Conservation (phyloP, 1,139 yeast species). For the Diutina sp. region DNA sequence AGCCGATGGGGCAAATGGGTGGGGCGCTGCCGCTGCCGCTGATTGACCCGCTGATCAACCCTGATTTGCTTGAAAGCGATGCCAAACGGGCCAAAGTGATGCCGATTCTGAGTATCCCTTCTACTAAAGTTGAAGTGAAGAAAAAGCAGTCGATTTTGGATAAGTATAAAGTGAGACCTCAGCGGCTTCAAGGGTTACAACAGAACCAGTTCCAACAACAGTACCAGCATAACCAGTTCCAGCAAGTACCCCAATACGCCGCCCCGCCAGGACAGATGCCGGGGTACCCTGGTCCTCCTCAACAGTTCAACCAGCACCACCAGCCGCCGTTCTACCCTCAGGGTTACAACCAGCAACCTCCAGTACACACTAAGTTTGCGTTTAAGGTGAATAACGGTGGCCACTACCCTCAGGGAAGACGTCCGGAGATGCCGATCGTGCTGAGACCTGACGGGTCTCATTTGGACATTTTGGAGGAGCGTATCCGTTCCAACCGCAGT, state of each 20-base stretch:
- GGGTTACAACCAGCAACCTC: background rate
- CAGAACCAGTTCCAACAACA: constrained; percentile 12
- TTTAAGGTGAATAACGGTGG: background rate
- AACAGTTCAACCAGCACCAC: background rate
- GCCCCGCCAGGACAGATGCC: background rate
- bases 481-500: constrained; percentile 19
- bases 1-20: constrained; percentile 3
- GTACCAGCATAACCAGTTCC: background rate
- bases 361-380: background rate
- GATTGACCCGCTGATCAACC: constrained; percentile 10
- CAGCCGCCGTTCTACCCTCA: background rate
- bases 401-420: background rate
- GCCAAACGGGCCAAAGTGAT: constrained; percentile 4
- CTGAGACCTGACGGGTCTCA: constrained; percentile 17
- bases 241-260: background rate
- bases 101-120: constrained; percentile 8
- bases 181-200: constrained; percentile 6
- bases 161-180: constrained; percentile 24
- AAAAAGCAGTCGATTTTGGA: constrained; percentile 41
- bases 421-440: background rate
- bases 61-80: constrained; percentile 7
- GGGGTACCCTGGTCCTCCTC: background rate
- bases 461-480: constrained; percentile 26
- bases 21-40: constrained; percentile 8
- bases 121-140: constrained; percentile 46